Evolutionary conservation across 2,329 filamentous ascomycete genomes (phyloP), one percentile per base, ranked within the genome.

Genomic region (Huntiella bhutanensis): DNA sequence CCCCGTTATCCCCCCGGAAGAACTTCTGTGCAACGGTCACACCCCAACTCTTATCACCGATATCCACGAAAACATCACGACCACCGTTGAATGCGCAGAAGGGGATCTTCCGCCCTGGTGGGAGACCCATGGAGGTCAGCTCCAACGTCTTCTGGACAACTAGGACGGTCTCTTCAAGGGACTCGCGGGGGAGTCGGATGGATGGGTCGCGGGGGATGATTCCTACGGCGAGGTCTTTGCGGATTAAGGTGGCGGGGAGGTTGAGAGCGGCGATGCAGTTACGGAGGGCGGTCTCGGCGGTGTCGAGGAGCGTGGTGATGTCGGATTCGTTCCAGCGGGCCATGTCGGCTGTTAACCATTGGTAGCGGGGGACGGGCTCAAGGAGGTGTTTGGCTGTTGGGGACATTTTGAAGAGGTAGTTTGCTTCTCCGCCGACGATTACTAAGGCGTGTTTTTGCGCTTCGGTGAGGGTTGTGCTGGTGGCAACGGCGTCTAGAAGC

Each of bases 21-120:
- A 85, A 94, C 49, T 79, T 73, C 65, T 98, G 91, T 59, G 87
- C 95, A 3, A 87, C 85, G 33, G 82, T 71, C 2, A 98, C 91
- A 52, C 91, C 91, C 82, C 87, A 93, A 45, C 80, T 86, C 65
- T 98, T 98, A 64, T 98, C 91, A 47, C 91, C 91, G 57, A 98
- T 95, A 60, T 98, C 91, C 46, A 98, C 87, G 62, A 98, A 98
- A 37, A 96, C 86, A 60, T 98, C 91, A 51, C 91, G 88, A 8
- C 91, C 91, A 46, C 88, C 91, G 60, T 98, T 98, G 68, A 98
- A 98, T 16, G 91, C 91, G 59, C 91, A 98, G 58, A 96, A 98
- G 0, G 91, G 91, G 32, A 98, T 49, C n/a, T 51, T 45, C 36
- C 53, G 53, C 36, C 54, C 57, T 5, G 54, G 53, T 1, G 57